Percentiles rank a stretch among this genome's conserved stretches.
Conservation (phyloP, 1,284 basidiomycete species). For the Coriolopsis trogii region DNA sequence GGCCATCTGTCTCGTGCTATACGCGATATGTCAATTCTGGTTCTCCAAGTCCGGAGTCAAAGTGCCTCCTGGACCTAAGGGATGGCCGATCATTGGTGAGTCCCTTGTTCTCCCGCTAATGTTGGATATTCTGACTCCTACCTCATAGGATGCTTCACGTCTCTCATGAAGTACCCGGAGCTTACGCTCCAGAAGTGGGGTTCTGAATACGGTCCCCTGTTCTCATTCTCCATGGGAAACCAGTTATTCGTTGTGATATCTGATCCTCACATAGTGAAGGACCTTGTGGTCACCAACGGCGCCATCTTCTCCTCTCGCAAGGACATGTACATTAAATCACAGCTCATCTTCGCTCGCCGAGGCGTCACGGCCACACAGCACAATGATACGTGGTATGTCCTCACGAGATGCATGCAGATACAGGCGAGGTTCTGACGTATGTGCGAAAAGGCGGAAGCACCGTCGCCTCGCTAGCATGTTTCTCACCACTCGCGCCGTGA, state of each 20-base stretch:
- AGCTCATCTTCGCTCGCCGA: constrained; percentile 42
- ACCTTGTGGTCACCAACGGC: constrained; percentile 47
- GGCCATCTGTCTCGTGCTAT: not conserved
- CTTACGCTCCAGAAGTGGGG: constrained; percentile 41
- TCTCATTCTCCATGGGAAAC: constrained; percentile 45
- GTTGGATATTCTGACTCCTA: not conserved
- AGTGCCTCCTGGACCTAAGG: not conserved
- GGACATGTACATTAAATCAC: constrained; percentile 45
- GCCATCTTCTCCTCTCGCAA: constrained; percentile 45
- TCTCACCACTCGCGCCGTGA: constrained; percentile 38
- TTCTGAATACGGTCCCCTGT: constrained; percentile 41
- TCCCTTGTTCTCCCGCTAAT: not conserved
- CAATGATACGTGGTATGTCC: constrained; percentile 40
- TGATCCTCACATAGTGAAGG: constrained; percentile 42
- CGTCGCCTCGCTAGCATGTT: constrained; percentile 39
- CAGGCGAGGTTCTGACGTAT: too few species aligned
- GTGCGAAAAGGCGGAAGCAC: constrained; percentile 42
- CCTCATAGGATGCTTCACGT: constrained; percentile 21
- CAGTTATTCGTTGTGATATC: constrained; percentile 47
- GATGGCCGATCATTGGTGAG: not conserved
- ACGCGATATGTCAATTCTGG: not conserved
- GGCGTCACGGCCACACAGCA: constrained; percentile 47
- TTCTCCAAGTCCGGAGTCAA: not conserved
- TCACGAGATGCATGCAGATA: too few species aligned
- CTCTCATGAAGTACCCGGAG: constrained; percentile 41